Base-by-base conservation (phyloP, 2,329 filamentous ascomycete genomes). In the Neocatenulostroma microsporum region DNA sequence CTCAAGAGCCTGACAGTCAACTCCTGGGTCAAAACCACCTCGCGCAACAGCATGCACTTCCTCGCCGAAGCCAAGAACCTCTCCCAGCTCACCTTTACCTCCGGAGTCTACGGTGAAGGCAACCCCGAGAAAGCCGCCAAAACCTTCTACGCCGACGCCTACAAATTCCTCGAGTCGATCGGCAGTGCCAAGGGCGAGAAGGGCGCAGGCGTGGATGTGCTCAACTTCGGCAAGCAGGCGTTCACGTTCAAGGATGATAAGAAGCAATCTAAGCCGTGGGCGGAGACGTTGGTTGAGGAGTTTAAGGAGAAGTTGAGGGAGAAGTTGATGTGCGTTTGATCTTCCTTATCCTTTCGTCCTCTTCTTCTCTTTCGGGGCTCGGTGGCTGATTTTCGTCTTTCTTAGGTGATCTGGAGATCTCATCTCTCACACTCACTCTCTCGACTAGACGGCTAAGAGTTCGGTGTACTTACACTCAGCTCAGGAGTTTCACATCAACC, bases 111-210 rank as follows among this genome's bases (percentile, higher is more conserved):
- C 21, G 20, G 30, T 21, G 55, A 56, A 14, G 45, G 36, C 23
- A 55, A 56, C 19, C 53, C 57, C 0, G 40, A 36, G 17, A 62
- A 57, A 34, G 54, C 58, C 2, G 57, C 58, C 24, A 58, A 56
- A 39, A 30, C 40, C 6, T 57, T 64, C 47, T 55, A 50, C 49
- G 47, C 47, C 24, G 59, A 62, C 21, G 51, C 53, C 15, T 50
- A 48, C 32, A 53, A 55, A 21, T 53, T 58, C 21, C 43, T 58
- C 8, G 44, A 52, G 25, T 39, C 46, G 2, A 36, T 56, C 12
- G 50, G 45, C 12, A 26, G 25, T 4, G 30, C 26, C 6, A 47
- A 45, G 30, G 53, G 50, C 19, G 29, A 50, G 27, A 56, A 55
- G 37, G 26, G 27, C 11, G 51, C 46, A 2, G 56, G 46, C 5